Base-by-base conservation (phyloP, 2,329 filamentous ascomycete species). In the Beauveria rudraprayagi region DNA sequence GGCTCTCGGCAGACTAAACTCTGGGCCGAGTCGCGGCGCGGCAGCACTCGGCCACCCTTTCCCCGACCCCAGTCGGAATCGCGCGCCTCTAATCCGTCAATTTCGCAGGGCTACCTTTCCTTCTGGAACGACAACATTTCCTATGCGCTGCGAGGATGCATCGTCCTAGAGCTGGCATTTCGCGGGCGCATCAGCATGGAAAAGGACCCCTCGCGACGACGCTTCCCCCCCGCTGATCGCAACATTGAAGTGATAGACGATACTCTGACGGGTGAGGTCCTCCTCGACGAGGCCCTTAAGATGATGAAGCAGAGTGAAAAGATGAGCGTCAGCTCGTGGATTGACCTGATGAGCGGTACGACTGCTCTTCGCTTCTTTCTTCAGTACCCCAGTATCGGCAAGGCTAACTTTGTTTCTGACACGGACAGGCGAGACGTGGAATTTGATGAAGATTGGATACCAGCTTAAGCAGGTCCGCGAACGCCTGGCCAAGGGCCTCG, bases 91-190 rank as follows among this genome's bases (percentile, higher is more conserved):
- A 50, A 48, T 6, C 24, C 9, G 22, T 48, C 41, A n/a, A 52
- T 28, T 19, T 58, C 72, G 10, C 48, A 96, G 92, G 94, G 94
- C 66, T 97, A 99, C 73, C 86, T 99, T 65, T 97, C 93, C 34
- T 99, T 99, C 78, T 99, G 94, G 94, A 99, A 99, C 78, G 94
- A 99, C 78, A 99, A 99, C 78, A 99, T 99, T 71, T 97, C 92
- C 63, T 99, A 99, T 75, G 94, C 94, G 66, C 83, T 99, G 65
- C 88, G 94, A 74, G 94, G 94, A 72, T 99, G 94, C 78, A 99
- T 99, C 73, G 94, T 99, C 67, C 91, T 97, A 76, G 94, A 99
- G 77, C 81, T 99, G 69, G 94, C 94, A 65, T 96, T 99, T 77
- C 85, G 94, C 66, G 94, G 94, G 71, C 90, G 94, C 69, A 90